A percentile compares a stretch with the other conserved stretches of the same genome.
Conservation (phyloP, 331 rosid genomes). For the Arachis monticola region DNA sequence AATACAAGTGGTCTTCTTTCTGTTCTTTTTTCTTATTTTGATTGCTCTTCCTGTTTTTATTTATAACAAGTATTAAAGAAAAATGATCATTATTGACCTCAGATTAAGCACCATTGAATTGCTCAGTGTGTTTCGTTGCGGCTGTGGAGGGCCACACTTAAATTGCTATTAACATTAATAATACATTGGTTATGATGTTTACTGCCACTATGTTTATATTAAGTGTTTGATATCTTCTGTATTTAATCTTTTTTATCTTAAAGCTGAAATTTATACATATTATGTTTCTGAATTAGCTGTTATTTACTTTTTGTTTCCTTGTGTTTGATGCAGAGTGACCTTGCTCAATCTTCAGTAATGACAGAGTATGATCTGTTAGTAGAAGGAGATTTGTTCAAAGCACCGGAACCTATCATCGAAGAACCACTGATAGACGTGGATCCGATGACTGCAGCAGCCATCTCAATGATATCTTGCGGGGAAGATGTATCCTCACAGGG, state of each 20-base stretch:
- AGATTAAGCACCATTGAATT: too few species aligned
- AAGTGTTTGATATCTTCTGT: constrained; percentile 5
- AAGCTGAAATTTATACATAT: not conserved
- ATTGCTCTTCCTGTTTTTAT: too few species aligned
- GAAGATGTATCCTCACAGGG: constrained; percentile 75
- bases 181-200: not conserved
- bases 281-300: constrained; percentile 10
- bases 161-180: not conserved
- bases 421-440: constrained; percentile 62
- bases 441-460: constrained; percentile 67
- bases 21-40: too few species aligned
- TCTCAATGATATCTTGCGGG: constrained; percentile 83
- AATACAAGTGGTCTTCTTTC: too few species aligned
- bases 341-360: constrained; percentile 62
- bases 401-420: constrained; percentile 80
- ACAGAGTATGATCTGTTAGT: constrained; percentile 79
- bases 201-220: not conserved
- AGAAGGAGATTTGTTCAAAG: constrained; percentile 92
- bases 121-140: too few species aligned
- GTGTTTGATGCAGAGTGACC: constrained; percentile 52
- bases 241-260: not conserved
- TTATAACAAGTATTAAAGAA: too few species aligned
- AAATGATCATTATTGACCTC: too few species aligned
- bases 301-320: constrained; percentile 7
- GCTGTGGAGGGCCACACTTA: not conserved